phyloP scores from a whole-genome alignment of 192 early-diverging fungal genomes.

The Rhizophagus clarus region DNA sequence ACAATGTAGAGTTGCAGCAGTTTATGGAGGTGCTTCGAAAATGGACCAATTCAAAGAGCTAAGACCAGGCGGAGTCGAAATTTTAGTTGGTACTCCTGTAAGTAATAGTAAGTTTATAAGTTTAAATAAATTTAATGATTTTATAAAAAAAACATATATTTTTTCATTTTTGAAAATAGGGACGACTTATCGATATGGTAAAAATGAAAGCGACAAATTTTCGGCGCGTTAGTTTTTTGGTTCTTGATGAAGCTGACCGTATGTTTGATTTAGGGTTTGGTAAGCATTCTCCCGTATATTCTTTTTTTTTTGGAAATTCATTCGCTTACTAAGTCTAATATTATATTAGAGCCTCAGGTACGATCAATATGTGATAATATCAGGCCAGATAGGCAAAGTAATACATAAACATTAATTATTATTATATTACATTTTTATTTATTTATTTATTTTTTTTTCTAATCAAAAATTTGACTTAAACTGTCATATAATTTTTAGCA shows the following conservation, averaged over 20 bases:
- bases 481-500: conserved; percentile 38
- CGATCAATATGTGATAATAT: conserved; percentile 79
- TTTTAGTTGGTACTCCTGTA: conserved; percentile 77
- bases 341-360: conserved; percentile 68
- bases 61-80: conserved; percentile 67
- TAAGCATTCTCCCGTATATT: conserved; percentile 35
- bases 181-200: conserved; percentile 85
- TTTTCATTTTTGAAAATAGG: conserved; percentile 35
- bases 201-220: conserved; percentile 88
- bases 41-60: conserved; percentile 84
- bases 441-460: background rate
- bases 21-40: conserved; percentile 83
- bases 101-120: background rate
- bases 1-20: conserved; percentile 55
- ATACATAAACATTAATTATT: background rate
- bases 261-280: conserved; percentile 96
- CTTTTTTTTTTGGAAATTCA: background rate
- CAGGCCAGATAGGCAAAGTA: conserved; percentile 80
- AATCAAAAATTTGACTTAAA: too few relatives aligned
- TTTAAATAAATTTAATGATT: background rate
- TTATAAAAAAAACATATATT: background rate
- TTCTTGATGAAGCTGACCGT: conserved; percentile 96
- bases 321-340: background rate
- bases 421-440: too few relatives aligned
- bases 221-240: conserved; percentile 78